Conservation (phyloP, 768 basidiomycete genomes). For the Lentinus brumalis region DNA sequence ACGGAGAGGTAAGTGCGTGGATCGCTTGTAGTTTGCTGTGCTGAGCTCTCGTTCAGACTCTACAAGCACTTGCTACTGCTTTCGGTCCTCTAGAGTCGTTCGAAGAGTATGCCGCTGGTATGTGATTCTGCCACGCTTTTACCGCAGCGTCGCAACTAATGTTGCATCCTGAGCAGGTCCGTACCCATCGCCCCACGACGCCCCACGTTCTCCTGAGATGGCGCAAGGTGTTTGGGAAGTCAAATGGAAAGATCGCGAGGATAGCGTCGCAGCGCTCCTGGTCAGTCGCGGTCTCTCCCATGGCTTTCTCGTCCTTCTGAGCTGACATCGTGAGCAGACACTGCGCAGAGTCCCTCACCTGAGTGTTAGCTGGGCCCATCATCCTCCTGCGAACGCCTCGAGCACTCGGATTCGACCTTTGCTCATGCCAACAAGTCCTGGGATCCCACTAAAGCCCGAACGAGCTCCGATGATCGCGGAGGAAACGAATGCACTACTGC, state of each 20-base stretch:
- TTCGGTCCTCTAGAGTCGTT: slow-evolving; percentile 72
- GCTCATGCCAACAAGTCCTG: neutral
- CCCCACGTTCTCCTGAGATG: slow-evolving; percentile 57
- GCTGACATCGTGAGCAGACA: slow-evolving; percentile 43
- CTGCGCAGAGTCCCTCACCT: slow-evolving; percentile 71
- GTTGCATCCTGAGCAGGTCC: neutral
- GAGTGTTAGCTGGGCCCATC: slow-evolving; percentile 81
- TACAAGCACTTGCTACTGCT: slow-evolving; percentile 51
- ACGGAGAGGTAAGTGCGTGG: slow-evolving; percentile 50
- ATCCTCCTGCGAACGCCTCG: slow-evolving; percentile 28
- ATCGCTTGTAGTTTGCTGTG: neutral
- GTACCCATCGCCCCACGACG: slow-evolving; percentile 50
- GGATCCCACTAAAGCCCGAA: neutral
- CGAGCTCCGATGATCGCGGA: neutral
- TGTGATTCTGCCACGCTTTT: neutral
- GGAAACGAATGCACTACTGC: neutral
- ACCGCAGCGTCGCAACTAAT: neutral
- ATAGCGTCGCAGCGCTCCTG: slow-evolving; percentile 72
- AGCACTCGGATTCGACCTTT: neutral
- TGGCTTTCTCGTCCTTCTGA: neutral
- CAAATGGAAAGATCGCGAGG: slow-evolving; percentile 78
- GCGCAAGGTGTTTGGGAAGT: slow-evolving; percentile 68
- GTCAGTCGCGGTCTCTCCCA: slow-evolving; percentile 38
- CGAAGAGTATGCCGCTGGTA: slow-evolving; percentile 28
- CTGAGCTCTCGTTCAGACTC: slow-evolving; percentile 39